Evolutionary conservation across 345 rosid species (phyloP).

Genomic region (Dovyalis caffra): DNA sequence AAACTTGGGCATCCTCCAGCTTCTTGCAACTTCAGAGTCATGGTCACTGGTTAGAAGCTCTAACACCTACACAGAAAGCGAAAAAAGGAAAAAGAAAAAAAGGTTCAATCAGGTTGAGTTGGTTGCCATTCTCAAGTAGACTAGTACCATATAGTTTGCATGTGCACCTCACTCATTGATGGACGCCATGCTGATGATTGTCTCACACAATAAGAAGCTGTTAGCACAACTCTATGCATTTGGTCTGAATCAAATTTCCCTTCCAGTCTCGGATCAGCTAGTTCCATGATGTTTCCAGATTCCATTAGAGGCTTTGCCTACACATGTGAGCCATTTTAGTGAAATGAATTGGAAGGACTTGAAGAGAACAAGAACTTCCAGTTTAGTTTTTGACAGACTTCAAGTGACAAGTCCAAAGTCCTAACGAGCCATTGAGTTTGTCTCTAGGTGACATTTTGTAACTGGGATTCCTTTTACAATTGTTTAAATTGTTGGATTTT

Average conservation of each 20-base stretch:
- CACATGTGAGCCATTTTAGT: background rate
- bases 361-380: background rate
- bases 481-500: background rate
- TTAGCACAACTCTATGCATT: conserved; percentile 56
- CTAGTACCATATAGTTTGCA: background rate
- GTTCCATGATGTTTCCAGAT: conserved; percentile 49
- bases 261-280: conserved; percentile 64
- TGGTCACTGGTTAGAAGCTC: conserved; percentile 62
- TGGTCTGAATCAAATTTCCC: conserved; percentile 62
- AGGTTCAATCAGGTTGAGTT: background rate
- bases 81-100: background rate
- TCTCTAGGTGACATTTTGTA: background rate
- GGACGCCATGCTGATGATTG: conserved; percentile 79
- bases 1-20: conserved; percentile 71
- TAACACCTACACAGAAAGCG: conserved; percentile 42
- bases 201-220: conserved; percentile 79
- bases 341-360: background rate
- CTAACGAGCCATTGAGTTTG: background rate
- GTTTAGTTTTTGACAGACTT: too few relatives aligned
- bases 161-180: conserved; percentile 72
- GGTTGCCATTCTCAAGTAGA: background rate
- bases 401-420: background rate
- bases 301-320: conserved; percentile 92
- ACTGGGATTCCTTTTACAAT: background rate
- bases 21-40: conserved; percentile 51